A percentile compares a stretch with the other conserved stretches of the same genome.
phyloP scores from a whole-genome alignment of 1,284 basidiomycete genomes.

The Vanrija sp. region DNA sequence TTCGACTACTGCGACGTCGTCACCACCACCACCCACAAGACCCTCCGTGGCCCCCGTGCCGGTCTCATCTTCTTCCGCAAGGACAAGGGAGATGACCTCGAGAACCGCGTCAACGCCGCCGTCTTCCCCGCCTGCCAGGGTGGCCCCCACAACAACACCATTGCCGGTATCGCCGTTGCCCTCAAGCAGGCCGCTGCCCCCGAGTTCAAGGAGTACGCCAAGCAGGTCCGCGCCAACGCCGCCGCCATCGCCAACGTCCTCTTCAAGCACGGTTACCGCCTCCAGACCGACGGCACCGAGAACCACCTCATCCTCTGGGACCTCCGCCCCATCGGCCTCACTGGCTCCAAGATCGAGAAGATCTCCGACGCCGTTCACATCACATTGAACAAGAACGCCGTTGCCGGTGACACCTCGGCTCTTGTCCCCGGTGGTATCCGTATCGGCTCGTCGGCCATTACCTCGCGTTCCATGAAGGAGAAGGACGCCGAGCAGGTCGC shows the following conservation, averaged over 20 bases:
- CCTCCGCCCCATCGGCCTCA: constrained; percentile 88
- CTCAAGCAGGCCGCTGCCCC: constrained; percentile 90
- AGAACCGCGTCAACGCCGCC: constrained; percentile 94
- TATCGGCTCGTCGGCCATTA: constrained; percentile 89
- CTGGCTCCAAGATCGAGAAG: constrained; percentile 98
- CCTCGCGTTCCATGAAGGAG: constrained; percentile 90
- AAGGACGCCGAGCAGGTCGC: constrained; percentile 76
- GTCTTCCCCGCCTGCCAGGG: constrained; percentile 99
- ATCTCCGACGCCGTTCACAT: constrained; percentile 95
- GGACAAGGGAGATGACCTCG: constrained; percentile 79
- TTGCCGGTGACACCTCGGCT: constrained; percentile 58
- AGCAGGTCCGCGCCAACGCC: constrained; percentile 89
- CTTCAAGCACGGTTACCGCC: constrained; percentile 78
- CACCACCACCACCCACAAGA: constrained; percentile 98
- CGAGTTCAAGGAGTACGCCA: constrained; percentile 87
- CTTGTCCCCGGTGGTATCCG: constrained; percentile 97
- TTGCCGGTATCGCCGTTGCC: constrained; percentile 92
- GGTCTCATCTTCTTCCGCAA: constrained; percentile 99
- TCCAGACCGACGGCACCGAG: constrained; percentile 95
- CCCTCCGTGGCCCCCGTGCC: constrained; percentile 95
- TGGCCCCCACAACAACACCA: constrained; percentile 99
- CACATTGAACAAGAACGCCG: constrained; percentile 69
- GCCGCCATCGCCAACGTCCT: constrained; percentile 69
- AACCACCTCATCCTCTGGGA: constrained; percentile 99
- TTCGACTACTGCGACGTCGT: constrained; percentile 98